Conservation (phyloP, 371 early-diverging fungal genomes). For the Fennellomyces sp. region DNA sequence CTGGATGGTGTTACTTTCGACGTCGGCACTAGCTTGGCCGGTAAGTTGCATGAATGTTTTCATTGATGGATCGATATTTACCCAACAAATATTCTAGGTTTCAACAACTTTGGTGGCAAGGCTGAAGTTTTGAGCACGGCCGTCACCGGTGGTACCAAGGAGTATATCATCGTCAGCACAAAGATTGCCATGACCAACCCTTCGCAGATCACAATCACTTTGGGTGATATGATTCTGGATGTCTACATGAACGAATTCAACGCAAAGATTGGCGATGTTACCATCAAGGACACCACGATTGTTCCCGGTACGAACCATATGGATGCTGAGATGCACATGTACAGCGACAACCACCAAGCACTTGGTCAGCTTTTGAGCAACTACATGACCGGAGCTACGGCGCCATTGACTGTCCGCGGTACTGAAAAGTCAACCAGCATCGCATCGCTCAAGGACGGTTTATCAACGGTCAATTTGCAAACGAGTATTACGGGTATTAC, state of each 20-base stretch:
- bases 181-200: conserved; percentile 31
- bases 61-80: background rate
- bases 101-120: conserved; percentile 46
- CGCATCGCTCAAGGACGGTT: conserved; percentile 44
- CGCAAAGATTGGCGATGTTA: conserved; percentile 38
- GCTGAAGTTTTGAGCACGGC: conserved; percentile 39
- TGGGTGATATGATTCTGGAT: conserved; percentile 54
- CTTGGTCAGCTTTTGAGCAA: conserved; percentile 28
- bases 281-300: conserved; percentile 40
- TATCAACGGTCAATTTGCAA: conserved; percentile 46
- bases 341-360: conserved; percentile 23
- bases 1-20: conserved; percentile 51
- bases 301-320: conserved; percentile 53
- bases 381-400: conserved; percentile 42
- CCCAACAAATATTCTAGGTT: conserved; percentile 35
- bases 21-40: conserved; percentile 50
- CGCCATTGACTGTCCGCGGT: conserved; percentile 50
- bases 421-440: conserved; percentile 38
- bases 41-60: conserved; percentile 27
- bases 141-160: conserved; percentile 44
- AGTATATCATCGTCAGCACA: conserved; percentile 5
- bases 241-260: conserved; percentile 38
- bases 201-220: conserved; percentile 53
- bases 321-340: conserved; percentile 43
- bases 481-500: conserved; percentile 51